Evolutionary conservation across 2,329 filamentous ascomycete species (phyloP).

Genomic region (Lasiodiplodia citricola): DNA sequence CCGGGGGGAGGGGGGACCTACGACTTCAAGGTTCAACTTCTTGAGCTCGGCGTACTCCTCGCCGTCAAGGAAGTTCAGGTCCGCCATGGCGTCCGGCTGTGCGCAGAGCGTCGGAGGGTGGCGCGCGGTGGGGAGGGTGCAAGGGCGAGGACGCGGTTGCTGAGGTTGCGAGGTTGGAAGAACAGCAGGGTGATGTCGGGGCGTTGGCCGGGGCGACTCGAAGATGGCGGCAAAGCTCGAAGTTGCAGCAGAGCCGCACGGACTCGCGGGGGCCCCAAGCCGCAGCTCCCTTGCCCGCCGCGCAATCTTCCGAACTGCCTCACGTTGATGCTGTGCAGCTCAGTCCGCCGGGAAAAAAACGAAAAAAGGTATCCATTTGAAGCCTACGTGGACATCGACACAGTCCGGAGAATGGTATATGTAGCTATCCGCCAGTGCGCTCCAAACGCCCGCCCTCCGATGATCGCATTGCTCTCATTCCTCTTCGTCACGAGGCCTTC

Average conservation of each 20-base stretch:
- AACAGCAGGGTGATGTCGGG: neutral
- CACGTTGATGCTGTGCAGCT: neutral
- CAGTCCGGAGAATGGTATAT: constrained; percentile 25
- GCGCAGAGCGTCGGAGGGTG: constrained; percentile 4
- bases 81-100: constrained; percentile 23
- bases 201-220: neutral
- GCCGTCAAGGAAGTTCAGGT: constrained; percentile 67
- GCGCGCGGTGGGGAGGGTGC: neutral
- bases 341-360: neutral
- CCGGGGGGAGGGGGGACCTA: constrained; percentile 55
- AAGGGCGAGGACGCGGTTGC: neutral
- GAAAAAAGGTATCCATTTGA: constrained; percentile 20
- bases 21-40: constrained; percentile 78
- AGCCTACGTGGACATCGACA: constrained; percentile 16
- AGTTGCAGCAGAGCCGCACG: constrained; percentile 4
- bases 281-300: neutral
- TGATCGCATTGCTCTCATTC: neutral
- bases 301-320: neutral
- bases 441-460: constrained; percentile 13
- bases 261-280: constrained; percentile 1
- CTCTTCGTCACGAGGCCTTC: constrained; percentile 34
- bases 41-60: constrained; percentile 84
- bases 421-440: constrained; percentile 10
- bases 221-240: neutral
- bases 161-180: neutral